phyloP scores from a whole-genome alignment of 768 basidiomycete species.

The Pulveroboletus sp. region DNA sequence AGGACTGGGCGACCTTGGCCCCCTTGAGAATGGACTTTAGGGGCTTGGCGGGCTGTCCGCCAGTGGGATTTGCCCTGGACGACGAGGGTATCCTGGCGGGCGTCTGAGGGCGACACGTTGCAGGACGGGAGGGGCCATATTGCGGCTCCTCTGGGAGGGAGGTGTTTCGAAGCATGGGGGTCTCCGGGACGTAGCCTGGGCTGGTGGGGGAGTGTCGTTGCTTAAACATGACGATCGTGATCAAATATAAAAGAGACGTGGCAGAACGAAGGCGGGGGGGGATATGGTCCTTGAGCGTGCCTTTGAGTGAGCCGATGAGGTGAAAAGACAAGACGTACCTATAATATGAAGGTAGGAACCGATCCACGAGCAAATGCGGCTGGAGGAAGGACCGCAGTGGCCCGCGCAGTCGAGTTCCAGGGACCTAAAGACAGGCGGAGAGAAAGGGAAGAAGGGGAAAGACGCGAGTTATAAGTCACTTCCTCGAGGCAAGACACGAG shows the following conservation, averaged over 20 bases:
- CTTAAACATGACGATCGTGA: constrained; percentile 31
- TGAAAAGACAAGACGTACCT: constrained; percentile 5
- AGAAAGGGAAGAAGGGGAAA: neutral
- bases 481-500: constrained; percentile 30
- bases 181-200: constrained; percentile 16
- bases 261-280: constrained; percentile 14
- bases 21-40: constrained; percentile 33
- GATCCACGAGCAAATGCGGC: constrained; percentile 15
- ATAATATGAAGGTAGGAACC: constrained; percentile 7
- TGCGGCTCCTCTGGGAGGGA: constrained; percentile 19
- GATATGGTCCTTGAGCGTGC: constrained; percentile 1
- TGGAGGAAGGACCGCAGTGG: constrained; percentile 22
- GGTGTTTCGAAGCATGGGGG: constrained; percentile 18
- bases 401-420: constrained; percentile 24
- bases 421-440: constrained; percentile 17
- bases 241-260: constrained; percentile 15
- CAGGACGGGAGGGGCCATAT: constrained; percentile 10
- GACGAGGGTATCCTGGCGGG: constrained; percentile 15
- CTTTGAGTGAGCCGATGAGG: neutral
- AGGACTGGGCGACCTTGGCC: constrained; percentile 1
- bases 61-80: constrained; percentile 19
- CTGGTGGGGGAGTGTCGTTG: constrained; percentile 13
- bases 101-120: constrained; percentile 17
- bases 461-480: constrained; percentile 15
- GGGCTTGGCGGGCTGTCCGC: constrained; percentile 22